A percentile compares a stretch with the other conserved stretches of the same genome.
Conservation (phyloP, 2,329 filamentous ascomycete genomes). For the Colletotrichum neosansevieriae region DNA sequence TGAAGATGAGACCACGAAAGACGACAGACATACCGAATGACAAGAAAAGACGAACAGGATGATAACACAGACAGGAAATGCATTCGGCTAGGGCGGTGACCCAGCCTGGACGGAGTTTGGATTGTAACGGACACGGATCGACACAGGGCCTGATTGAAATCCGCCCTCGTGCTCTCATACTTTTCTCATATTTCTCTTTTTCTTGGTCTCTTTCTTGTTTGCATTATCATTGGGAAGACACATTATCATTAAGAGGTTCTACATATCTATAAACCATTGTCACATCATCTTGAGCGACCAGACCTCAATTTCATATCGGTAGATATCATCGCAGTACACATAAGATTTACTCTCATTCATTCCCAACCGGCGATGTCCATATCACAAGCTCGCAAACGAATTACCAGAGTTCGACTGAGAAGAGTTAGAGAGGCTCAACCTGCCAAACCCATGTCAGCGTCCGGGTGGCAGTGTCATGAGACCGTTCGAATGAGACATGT, state of each 20-base stretch:
- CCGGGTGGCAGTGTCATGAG: slow-evolving; percentile 6
- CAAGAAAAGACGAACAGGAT: slow-evolving; percentile 1
- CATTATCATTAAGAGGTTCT: not conserved
- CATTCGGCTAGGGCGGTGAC: slow-evolving; percentile 34
- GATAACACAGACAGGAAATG: slow-evolving; percentile 26
- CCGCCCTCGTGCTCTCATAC: slow-evolving; percentile 3
- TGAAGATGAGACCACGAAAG: slow-evolving; percentile 19
- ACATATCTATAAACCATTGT: slow-evolving; percentile 9
- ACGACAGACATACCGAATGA: slow-evolving; percentile 5
- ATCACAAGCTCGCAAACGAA: too few species aligned
- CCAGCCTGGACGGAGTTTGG: slow-evolving; percentile 38
- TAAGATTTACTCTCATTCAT: not conserved
- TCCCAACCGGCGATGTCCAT: too few species aligned
- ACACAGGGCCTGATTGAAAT: not conserved
- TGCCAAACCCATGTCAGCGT: not conserved
- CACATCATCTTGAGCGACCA: slow-evolving; percentile 16
- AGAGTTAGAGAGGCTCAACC: not conserved
- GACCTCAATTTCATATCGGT: not conserved
- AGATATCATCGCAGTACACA: slow-evolving; percentile 17
- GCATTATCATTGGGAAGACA: slow-evolving; percentile 9
- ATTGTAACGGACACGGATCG: slow-evolving; percentile 26
- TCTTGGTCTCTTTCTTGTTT: not conserved
- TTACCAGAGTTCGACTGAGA: not conserved
- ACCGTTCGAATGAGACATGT: not conserved
- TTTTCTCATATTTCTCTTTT: not conserved